phyloP scores from a whole-genome alignment of 106 monocot species.

The Platanthera guangdongensis region DNA sequence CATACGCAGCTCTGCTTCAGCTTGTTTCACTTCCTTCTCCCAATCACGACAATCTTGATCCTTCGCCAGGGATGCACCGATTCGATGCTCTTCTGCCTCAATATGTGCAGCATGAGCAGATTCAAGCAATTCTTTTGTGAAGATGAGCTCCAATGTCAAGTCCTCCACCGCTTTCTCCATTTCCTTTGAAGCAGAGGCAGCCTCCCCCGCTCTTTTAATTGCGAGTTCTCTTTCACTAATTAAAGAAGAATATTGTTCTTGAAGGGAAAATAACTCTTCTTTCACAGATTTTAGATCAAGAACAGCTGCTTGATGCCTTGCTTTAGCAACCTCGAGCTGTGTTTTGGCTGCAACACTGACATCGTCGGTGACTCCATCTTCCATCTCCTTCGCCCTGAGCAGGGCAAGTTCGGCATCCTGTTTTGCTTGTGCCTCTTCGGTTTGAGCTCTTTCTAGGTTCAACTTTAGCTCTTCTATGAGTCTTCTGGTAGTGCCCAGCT shows the following conservation, averaged over 20 bases:
- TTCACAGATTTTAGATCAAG: conserved; percentile 15
- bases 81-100: conserved; percentile 27
- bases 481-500: conserved; percentile 9
- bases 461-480: conserved; percentile 22
- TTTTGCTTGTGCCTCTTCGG: conserved; percentile 18
- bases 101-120: conserved; percentile 25
- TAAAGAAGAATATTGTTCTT: conserved; percentile 7
- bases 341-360: conserved; percentile 19
- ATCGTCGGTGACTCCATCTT: conserved; percentile 22
- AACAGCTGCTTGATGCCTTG: conserved; percentile 19
- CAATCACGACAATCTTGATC: conserved; percentile 23
- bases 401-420: conserved; percentile 27
- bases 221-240: conserved; percentile 14
- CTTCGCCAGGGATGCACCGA: conserved; percentile 21
- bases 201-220: conserved; percentile 13
- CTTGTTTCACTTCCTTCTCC: conserved; percentile 25
- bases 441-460: conserved; percentile 21
- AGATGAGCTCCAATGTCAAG: conserved; percentile 18
- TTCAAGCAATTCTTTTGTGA: conserved; percentile 19
- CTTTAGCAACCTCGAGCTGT: conserved; percentile 19
- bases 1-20: conserved; percentile 15
- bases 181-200: conserved; percentile 11
- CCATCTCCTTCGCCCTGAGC: conserved; percentile 22
- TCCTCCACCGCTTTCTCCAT: conserved; percentile 22
- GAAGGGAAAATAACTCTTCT: conserved; percentile 8